Evolutionary conservation across 2,329 filamentous ascomycete genomes (phyloP), one percentile per base, ranked within the genome.

Genomic region (Talaromyces sp.): DNA sequence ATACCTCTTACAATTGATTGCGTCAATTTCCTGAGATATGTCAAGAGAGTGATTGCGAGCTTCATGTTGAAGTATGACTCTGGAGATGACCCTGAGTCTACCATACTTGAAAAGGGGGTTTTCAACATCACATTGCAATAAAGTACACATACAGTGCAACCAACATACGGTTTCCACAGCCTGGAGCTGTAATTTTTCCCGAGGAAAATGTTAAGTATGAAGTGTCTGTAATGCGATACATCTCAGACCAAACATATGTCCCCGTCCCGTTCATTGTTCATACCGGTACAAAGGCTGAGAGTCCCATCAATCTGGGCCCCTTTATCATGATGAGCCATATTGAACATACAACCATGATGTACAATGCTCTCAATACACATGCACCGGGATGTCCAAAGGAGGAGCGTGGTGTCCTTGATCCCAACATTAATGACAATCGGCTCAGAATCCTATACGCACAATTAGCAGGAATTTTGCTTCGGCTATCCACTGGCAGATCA

Each of bases 291-390:
- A 30, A 33, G n/a, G n/a, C 9, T 10, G 24, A 32, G 13, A 32
- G 8, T 27, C 42, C 42, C 11, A 24, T 44, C 11, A n/a, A 14
- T 5, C 42, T 44, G 11, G 29, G 42, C 9, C 42, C 42, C 13
- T 44, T 32, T 46, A 74, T 75, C 16, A 66, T 73, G 20, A 71
- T 73, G 68, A 63, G 65, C 16, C 70, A 67, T 49, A 54, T 63
- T 16, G 47, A 60, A 3, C 47, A 58, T 32, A 37, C 32, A 2
- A 54, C 29, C 13, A 51, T 16, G 3, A 54, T 63, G 51, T 46
- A 44, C 17, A 56, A 60, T 37, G 52, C 43, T 27, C 53, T 63
- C 17, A 58, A 57, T 20, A 60, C n/a, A n/a, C n/a, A n/a, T n/a
- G n/a, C 17, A 9, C 54, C 58, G 5, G 56, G 50, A 13, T 55